A percentile compares a stretch with the other conserved stretches of the same genome.
These are phyloP conservation scores for Fusarium sp. DNA, from an alignment of 2,329 filamentous ascomycete species.

Conservation along the genomic window DNA sequence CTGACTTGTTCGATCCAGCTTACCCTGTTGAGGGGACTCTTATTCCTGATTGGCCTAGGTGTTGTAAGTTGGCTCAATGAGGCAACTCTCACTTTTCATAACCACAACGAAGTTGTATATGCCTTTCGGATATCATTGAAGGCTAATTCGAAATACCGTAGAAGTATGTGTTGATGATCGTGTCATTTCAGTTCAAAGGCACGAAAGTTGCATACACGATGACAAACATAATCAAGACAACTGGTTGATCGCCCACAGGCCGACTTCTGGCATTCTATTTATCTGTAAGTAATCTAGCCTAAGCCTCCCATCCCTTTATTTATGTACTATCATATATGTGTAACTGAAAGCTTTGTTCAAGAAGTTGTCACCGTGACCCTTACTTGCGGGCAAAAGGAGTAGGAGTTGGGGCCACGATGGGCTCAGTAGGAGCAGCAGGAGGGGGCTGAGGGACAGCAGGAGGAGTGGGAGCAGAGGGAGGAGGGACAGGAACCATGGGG, in stretches of 20 bases:
- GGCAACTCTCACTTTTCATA: conserved; percentile 6
- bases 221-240: neutral
- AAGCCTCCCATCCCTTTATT: neutral
- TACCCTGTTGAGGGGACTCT: neutral
- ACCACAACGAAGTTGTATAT: neutral
- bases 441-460: neutral
- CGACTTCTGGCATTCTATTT: conserved; percentile 14
- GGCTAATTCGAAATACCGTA: neutral
- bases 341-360: conserved; percentile 5
- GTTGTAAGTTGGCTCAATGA: conserved; percentile 13
- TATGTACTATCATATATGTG: conserved; percentile 7
- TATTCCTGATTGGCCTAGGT: conserved; percentile 22
- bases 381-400: conserved; percentile 20
- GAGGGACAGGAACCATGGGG: neutral
- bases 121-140: neutral
- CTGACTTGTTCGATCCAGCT: neutral
- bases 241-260: neutral
- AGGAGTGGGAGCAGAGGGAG: neutral
- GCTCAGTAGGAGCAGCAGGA: conserved; percentile 4
- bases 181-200: neutral
- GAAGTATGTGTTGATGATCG: neutral
- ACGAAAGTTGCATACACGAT: neutral
- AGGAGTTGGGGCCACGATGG: conserved; percentile 13
- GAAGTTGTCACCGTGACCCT: neutral
- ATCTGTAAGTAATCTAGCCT: conserved; percentile 2